These are phyloP conservation scores for Cinchona pubescens DNA, from an alignment of 257 asterid genomes.

Conservation along the genomic window DNA sequence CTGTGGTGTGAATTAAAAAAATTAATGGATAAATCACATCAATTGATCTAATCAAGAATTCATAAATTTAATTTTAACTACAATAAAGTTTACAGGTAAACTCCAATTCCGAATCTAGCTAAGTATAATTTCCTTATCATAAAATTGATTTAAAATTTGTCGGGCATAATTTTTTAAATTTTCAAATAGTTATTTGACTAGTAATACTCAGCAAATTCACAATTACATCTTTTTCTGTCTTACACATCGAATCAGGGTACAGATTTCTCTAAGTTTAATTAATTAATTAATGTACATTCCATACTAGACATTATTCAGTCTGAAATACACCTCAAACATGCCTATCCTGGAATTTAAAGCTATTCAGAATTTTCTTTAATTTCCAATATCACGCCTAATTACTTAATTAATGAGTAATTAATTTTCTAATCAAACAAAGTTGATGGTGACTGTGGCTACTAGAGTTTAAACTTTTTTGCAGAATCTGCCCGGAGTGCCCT, in stretches of 20 bases:
- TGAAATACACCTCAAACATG: conserved; percentile 31
- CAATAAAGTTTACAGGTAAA: too few species aligned
- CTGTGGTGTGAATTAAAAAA: too few species aligned
- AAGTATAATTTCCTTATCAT: too few species aligned
- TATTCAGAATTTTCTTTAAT: conserved; percentile 16
- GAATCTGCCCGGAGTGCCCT: conserved; percentile 63
- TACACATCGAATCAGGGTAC: conserved; percentile 38
- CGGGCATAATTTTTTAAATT: neutral
- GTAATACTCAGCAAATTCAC: neutral
- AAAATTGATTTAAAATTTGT: too few species aligned
- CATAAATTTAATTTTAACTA: too few species aligned
- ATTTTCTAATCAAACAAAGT: conserved; percentile 23
- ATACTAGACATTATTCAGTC: conserved; percentile 36
- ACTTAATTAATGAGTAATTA: conserved; percentile 33
- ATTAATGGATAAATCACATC: too few species aligned
- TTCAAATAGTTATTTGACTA: neutral
- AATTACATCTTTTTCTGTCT: neutral
- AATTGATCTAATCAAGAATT: too few species aligned
- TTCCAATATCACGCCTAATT: conserved; percentile 72
- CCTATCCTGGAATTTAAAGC: conserved; percentile 33
- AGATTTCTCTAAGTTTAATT: conserved; percentile 43
- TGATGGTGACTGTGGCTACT: conserved; percentile 14
- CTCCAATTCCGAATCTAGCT: too few species aligned
- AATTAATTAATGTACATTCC: conserved; percentile 48
- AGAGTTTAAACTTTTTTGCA: conserved; percentile 28